A percentile compares a stretch with the other conserved stretches of the same genome.
These are phyloP conservation scores for Botryotinia globosa DNA, from an alignment of 2,329 filamentous ascomycete genomes.

Conservation along the genomic window DNA sequence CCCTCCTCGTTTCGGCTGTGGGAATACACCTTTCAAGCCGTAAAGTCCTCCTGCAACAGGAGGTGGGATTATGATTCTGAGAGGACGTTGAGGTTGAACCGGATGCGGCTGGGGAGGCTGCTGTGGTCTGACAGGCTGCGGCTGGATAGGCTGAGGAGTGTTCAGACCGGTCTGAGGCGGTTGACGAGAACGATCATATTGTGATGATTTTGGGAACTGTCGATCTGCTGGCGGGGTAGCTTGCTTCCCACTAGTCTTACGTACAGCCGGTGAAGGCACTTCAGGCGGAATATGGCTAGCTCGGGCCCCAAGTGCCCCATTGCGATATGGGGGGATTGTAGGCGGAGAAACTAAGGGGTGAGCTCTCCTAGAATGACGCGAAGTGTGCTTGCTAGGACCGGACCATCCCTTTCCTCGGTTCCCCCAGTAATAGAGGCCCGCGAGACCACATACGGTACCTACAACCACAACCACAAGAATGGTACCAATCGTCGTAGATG, in stretches of 20 bases:
- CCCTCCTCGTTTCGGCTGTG: neutral
- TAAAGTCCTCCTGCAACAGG: conserved; percentile 4
- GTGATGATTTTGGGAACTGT: neutral
- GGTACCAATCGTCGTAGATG: neutral
- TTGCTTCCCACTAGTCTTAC: neutral
- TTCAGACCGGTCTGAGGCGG: neutral
- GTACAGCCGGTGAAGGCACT: neutral
- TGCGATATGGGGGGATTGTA: neutral
- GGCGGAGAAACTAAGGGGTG: neutral
- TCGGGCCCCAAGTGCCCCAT: neutral
- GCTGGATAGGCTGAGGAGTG: neutral
- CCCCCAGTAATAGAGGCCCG: neutral
- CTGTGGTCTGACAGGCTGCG: neutral
- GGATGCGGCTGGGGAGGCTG: neutral
- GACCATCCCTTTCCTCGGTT: neutral
- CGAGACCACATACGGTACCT: neutral
- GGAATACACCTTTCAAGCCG: neutral
- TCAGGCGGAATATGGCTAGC: neutral
- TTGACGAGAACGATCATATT: neutral
- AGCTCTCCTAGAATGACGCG: neutral
- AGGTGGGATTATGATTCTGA: neutral
- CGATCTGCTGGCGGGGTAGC: neutral
- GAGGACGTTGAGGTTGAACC: neutral
- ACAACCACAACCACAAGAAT: neutral
- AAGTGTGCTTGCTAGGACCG: neutral